Base-by-base conservation (phyloP, 352 stramenopile species). In the Aphanomyces stellatus region DNA sequence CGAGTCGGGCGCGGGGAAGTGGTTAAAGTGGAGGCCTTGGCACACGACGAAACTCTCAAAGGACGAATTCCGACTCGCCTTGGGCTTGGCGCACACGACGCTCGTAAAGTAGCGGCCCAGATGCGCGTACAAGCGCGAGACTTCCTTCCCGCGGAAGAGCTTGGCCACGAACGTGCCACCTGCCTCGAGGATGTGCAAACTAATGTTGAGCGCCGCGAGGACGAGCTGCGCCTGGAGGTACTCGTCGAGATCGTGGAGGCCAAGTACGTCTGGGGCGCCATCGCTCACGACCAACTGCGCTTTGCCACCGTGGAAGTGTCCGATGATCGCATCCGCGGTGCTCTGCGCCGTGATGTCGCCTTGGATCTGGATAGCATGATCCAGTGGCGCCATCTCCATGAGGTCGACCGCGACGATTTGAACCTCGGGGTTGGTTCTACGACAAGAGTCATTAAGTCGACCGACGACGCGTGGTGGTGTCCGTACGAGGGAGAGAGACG, bases 241-340 rank as follows among this genome's bases (percentile, higher is more conserved):
- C 70, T 93, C 82, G 66, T 93, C 85, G 40, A 93, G 53, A 41
- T 93, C 87, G 48, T 93, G 79, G 48, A 92, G 71, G 1, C 83
- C 82, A 1, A 90, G 76, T n/a, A 99, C 97, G 66, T 99, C 98
- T 0, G 98, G 98, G 4, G 98, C 98, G 48, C 98, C 98, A 79
- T 99, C 98, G 66, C 95, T 99, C 11, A 99, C 91, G 5, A 99
- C 97, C 0, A 99, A 74, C 60, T 99, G 94, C 25, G 97, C 96
- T 31, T 96, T 89, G 31, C 93, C 70, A 31, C 84, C 84, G 2
- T 71, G 51, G 59, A 92, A 91, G 24, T 76, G 78, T 30, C 75
- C 72, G 51, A 92, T 79, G 71, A 92, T 92, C 37, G 70, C 73
- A 65, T 91, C 83, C 2, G 81, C 82, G 0, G 87, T 93, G 17